A percentile compares a stretch with the other conserved stretches of the same genome.
phyloP scores from a whole-genome alignment of 164 flowering plant species.

The Berberis thunbergii region DNA sequence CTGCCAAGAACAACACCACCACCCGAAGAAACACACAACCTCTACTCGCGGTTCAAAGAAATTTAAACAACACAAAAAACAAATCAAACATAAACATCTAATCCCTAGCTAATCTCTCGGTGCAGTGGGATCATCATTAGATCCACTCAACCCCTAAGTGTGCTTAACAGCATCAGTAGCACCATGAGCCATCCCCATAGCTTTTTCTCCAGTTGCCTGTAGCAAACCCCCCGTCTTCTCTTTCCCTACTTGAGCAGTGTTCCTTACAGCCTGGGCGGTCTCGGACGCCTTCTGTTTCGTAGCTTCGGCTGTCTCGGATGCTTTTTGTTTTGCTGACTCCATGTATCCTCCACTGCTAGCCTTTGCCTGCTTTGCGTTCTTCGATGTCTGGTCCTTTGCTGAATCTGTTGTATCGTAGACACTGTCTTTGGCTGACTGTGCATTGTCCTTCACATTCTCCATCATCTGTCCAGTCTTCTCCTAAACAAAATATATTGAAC shows the following conservation, averaged over 20 bases:
- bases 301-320: neutral
- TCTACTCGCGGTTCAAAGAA: too few relatives aligned
- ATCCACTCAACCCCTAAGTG: conserved; percentile 37
- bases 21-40: too few relatives aligned
- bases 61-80: too few relatives aligned
- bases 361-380: conserved; percentile 14
- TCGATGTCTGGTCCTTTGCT: conserved; percentile 3
- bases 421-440: conserved; percentile 21
- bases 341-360: conserved; percentile 5
- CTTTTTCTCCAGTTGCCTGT: conserved; percentile 39
- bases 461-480: conserved; percentile 15
- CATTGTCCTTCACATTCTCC: conserved; percentile 28
- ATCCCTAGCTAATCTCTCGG: too few relatives aligned
- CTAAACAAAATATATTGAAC: neutral
- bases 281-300: neutral
- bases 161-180: conserved; percentile 61
- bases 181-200: conserved; percentile 23
- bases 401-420: conserved; percentile 14
- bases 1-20: too few relatives aligned
- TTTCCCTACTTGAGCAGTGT: conserved; percentile 20
- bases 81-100: too few relatives aligned
- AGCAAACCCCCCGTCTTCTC: conserved; percentile 45
- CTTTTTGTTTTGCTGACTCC: neutral
- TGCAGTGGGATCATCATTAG: conserved; percentile 5
- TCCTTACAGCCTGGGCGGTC: conserved; percentile 1